Conservation (phyloP, 805 yeast species). For the Sugiyamaella boreocaroliniensis region DNA sequence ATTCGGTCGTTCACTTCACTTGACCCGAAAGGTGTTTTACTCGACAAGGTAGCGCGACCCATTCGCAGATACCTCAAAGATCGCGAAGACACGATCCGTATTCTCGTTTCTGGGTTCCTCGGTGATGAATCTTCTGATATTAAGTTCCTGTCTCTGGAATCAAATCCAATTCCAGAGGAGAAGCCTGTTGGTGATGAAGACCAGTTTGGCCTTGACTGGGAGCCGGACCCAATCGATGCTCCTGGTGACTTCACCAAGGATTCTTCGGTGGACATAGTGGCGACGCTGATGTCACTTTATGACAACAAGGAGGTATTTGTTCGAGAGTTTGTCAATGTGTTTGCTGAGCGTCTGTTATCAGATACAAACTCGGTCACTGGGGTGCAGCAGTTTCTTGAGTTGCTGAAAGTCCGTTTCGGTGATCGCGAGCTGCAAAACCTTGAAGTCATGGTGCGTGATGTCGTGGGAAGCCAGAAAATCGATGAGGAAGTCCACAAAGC, state of each 20-base stretch:
- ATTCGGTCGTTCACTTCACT: constrained; percentile 63
- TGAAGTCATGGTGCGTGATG: constrained; percentile 80
- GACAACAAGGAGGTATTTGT: constrained; percentile 63
- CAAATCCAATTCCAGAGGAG: constrained; percentile 12
- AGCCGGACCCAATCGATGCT: constrained; percentile 85
- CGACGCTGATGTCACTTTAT: constrained; percentile 62
- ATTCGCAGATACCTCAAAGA: constrained; percentile 65
- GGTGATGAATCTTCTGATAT: constrained; percentile 38
- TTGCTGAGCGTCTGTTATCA: constrained; percentile 50
- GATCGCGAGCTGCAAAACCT: constrained; percentile 57
- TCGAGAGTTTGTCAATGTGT: constrained; percentile 53
- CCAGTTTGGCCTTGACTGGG: constrained; percentile 52
- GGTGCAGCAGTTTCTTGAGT: constrained; percentile 40
- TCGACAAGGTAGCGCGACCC: constrained; percentile 72
- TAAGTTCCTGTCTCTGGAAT: constrained; percentile 48
- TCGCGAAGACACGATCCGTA: constrained; percentile 64
- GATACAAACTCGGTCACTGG: constrained; percentile 25
- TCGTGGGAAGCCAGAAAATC: constrained; percentile 47
- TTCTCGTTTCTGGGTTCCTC: constrained; percentile 66
- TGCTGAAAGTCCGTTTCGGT: constrained; percentile 59
- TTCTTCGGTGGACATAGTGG: constrained; percentile 56
- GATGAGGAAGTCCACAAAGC: constrained; percentile 35
- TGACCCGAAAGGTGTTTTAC: constrained; percentile 82
- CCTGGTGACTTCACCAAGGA: constrained; percentile 71
- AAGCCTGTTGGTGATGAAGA: constrained; percentile 31